Percentiles rank a stretch among this genome's conserved stretches.
phyloP scores from a whole-genome alignment of 306 rosid species.

The Styphnolobium japonicum region DNA sequence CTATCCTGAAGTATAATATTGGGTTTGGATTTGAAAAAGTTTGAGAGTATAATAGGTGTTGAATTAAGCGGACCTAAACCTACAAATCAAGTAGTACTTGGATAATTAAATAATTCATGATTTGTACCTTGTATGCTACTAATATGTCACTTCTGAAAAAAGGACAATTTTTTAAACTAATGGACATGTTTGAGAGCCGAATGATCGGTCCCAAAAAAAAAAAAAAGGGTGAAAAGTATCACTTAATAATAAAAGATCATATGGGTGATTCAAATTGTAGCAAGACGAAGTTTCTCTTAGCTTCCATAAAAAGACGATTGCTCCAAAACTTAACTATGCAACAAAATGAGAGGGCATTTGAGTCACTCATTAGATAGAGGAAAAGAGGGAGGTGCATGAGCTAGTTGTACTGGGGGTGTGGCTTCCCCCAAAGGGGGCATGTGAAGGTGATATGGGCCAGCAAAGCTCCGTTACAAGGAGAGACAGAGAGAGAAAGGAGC shows the following conservation, averaged over 20 bases:
- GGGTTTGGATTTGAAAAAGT: not conserved
- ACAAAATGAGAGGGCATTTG: constrained; percentile 11
- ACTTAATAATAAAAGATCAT: not conserved
- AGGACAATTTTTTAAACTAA: constrained; percentile 11
- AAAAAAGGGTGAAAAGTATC: not conserved
- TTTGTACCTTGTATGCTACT: constrained; percentile 17
- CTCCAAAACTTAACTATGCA: not conserved
- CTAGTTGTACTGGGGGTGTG: constrained; percentile 41
- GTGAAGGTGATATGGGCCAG: constrained; percentile 81
- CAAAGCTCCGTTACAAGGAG: constrained; percentile 42
- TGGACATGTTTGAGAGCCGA: not conserved
- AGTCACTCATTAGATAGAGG: not conserved
- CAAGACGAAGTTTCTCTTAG: constrained; percentile 16
- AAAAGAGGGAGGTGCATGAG: constrained; percentile 1
- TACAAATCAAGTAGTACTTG: not conserved
- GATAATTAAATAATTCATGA: constrained; percentile 11
- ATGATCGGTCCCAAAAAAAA: no score
- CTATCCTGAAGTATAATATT: constrained; percentile 4
- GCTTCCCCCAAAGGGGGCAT: constrained; percentile 67
- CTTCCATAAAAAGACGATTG: not conserved
- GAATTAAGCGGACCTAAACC: constrained; percentile 29
- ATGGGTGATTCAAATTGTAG: constrained; percentile 6
- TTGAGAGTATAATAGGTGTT: not conserved
- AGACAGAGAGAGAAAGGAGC: constrained; percentile 14
- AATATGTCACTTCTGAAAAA: not conserved